A percentile compares a stretch with the other conserved stretches of the same genome.
These are phyloP conservation scores for Fraxinus excelsior DNA, from an alignment of 257 asterid genomes.

Conservation along the genomic window DNA sequence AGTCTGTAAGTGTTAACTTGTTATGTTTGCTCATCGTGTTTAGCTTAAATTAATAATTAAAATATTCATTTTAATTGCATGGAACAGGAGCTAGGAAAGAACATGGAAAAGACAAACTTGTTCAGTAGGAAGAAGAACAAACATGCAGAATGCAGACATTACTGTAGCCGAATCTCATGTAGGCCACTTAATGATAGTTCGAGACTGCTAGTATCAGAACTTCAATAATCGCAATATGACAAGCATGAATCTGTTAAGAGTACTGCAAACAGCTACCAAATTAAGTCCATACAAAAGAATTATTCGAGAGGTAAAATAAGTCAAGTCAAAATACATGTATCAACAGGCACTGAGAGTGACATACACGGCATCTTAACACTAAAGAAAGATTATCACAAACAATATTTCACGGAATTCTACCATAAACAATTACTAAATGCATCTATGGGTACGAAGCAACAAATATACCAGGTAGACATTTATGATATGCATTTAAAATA, in stretches of 20 bases:
- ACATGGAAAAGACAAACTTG: not conserved
- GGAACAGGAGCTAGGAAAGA: conserved; percentile 5
- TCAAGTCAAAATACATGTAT: not conserved
- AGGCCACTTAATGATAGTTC: not conserved
- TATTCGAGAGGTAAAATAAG: not conserved
- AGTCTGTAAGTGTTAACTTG: too few relatives aligned
- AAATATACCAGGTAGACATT: not conserved
- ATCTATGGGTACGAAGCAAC: conserved; percentile 9
- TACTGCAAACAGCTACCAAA: not conserved
- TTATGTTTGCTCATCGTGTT: too few relatives aligned
- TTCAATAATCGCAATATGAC: not conserved
- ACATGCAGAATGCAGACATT: not conserved
- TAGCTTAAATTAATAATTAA: not conserved
- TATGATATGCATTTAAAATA: not conserved
- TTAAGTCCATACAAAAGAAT: not conserved
- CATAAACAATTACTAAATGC: conserved; percentile 7
- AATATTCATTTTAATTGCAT: not conserved
- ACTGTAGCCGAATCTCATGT: not conserved
- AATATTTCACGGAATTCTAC: conserved; percentile 1
- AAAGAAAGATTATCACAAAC: conserved; percentile 4
- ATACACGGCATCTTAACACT: not conserved
- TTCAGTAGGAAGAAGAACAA: not conserved
- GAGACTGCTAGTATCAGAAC: not conserved
- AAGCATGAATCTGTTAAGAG: not conserved
- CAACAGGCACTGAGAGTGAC: not conserved